These are phyloP conservation scores for Nectriaceae sp. DNA, from an alignment of 2,329 filamentous ascomycete genomes.

Conservation along the genomic window DNA sequence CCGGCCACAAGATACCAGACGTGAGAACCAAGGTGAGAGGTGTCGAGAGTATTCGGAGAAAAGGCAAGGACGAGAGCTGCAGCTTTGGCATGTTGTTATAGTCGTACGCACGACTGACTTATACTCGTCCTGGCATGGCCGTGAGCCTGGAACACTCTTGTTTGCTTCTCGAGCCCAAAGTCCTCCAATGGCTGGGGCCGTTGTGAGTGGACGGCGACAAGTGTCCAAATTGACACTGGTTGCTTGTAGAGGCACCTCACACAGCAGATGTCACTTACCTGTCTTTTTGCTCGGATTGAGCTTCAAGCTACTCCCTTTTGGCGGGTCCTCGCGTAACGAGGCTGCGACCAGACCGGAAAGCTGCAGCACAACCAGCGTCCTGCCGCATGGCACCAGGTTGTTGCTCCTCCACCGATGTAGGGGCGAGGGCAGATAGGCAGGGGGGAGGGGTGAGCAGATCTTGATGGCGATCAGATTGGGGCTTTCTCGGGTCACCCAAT, in stretches of 20 bases:
- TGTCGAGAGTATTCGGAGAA: constrained; percentile 2
- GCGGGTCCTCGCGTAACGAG: constrained; percentile 8
- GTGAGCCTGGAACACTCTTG: constrained; percentile 12
- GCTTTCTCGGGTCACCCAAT: constrained; percentile 18
- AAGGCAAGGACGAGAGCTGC: constrained; percentile 16
- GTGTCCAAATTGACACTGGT: constrained; percentile 13
- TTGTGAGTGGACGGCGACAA: constrained; percentile 11
- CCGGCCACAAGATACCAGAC: neutral
- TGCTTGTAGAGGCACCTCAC: constrained; percentile 16
- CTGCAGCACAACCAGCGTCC: constrained; percentile 1
- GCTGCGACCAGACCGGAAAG: constrained; percentile 8
- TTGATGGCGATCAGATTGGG: constrained; percentile 15
- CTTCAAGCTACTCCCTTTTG: constrained; percentile 6
- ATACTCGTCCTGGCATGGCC: constrained; percentile 17
- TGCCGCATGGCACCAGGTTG: constrained; percentile 16
- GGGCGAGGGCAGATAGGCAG: constrained; percentile 13
- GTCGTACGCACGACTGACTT: constrained; percentile 25
- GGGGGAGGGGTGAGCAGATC: constrained; percentile 16
- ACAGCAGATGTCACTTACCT: constrained; percentile 26
- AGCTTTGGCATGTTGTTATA: constrained; percentile 25
- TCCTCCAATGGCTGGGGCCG: constrained; percentile 3
- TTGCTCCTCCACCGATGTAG: constrained; percentile 6
- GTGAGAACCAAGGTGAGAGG: neutral
- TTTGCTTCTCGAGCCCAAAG: constrained; percentile 15
- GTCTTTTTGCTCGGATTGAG: constrained; percentile 5